Conservation (phyloP, 1,139 yeast species). For the Kodamaea suecica region DNA sequence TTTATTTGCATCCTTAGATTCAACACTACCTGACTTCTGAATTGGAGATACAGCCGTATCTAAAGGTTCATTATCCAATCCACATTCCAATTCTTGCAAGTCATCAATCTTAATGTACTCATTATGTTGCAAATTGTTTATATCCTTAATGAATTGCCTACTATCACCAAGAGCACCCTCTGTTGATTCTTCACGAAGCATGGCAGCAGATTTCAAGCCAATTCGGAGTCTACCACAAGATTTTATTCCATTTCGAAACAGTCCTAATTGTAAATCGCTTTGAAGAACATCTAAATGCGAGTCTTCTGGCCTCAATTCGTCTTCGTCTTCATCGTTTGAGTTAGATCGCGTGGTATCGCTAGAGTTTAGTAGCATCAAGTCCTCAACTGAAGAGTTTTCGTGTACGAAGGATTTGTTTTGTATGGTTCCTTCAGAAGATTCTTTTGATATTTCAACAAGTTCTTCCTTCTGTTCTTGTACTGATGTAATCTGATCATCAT, state of each 20-base stretch:
- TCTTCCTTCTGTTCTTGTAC: no score
- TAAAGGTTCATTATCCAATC: constrained; percentile 11
- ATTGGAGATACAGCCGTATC: no score
- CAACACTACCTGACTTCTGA: no score
- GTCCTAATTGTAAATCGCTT: no score
- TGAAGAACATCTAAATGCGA: background rate
- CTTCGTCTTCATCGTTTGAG: constrained; percentile 14
- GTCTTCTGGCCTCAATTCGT: background rate
- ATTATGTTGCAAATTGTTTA: constrained; percentile 35
- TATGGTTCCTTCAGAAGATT: no score
- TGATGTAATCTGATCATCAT: no score
- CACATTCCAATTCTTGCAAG: constrained; percentile 14
- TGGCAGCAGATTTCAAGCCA: no score
- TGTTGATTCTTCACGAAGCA: background rate
- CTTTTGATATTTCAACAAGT: no score
- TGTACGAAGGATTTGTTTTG: no score
- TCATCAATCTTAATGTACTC: constrained; percentile 13
- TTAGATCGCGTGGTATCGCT: constrained; percentile 24
- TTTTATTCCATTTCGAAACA: no score
- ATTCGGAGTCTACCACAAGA: no score
- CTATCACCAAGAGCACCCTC: constrained; percentile 10
- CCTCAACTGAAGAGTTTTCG: constrained; percentile 22
- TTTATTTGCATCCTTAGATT: no score
- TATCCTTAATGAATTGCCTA: constrained; percentile 27
- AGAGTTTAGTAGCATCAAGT: constrained; percentile 20